Conservation (phyloP, 164 flowering plant species). For the Chloranthus sessilifolius region DNA sequence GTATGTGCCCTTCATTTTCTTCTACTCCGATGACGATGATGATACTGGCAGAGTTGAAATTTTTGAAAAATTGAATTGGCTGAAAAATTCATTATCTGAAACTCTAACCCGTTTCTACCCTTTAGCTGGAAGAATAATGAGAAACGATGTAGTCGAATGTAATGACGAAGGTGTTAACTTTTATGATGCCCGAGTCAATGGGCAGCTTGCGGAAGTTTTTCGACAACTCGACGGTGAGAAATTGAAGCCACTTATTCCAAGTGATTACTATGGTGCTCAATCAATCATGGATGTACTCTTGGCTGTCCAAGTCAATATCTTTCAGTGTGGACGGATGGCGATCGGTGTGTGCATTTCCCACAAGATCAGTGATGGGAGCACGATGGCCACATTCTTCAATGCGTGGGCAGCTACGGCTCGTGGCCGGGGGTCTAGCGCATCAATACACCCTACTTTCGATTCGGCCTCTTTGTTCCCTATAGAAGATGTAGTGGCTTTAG, state of each 20-base stretch:
- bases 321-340: background rate
- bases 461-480: background rate
- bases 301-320: background rate
- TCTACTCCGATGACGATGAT: background rate
- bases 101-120: slow-evolving; percentile 9
- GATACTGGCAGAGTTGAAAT: background rate
- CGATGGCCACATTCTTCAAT: background rate
- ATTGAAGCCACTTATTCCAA: background rate
- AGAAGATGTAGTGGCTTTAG: too few species aligned
- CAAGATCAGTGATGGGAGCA: background rate
- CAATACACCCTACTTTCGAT: background rate
- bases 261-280: background rate
- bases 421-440: background rate
- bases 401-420: background rate
- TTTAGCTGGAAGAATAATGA: too few species aligned
- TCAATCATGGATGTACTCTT: background rate
- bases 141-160: background rate
- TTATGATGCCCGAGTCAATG: background rate
- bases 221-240: background rate
- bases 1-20: slow-evolving; percentile 2
- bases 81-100: slow-evolving; percentile 8
- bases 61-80: background rate
- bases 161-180: slow-evolving; percentile 8
- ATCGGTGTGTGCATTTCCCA: background rate
- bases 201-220: slow-evolving; percentile 6